Percentiles rank a stretch among this genome's conserved stretches.
These are phyloP conservation scores for Ogataea methanolica DNA, from an alignment of 805 yeast genomes.

Conservation along the genomic window DNA sequence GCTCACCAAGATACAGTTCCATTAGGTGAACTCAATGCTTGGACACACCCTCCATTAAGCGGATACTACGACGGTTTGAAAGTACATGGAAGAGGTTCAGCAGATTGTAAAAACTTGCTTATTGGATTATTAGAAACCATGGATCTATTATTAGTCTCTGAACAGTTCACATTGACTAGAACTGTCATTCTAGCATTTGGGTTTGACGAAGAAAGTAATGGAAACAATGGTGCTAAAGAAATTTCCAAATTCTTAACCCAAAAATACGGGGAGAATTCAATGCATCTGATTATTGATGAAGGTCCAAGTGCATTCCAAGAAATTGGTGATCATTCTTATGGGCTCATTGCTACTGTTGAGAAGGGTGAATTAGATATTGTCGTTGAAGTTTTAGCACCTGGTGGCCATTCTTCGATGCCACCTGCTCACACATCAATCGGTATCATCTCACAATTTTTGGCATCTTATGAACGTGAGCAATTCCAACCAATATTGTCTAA, in stretches of 20 bases:
- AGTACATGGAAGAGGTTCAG: constrained; percentile 71
- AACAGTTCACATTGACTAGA: constrained; percentile 56
- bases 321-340: constrained; percentile 43
- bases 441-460: constrained; percentile 53
- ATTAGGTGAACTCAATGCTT: constrained; percentile 54
- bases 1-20: constrained; percentile 82
- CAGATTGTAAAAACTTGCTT: constrained; percentile 67
- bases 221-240: constrained; percentile 52
- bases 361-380: constrained; percentile 47
- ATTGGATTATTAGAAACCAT: constrained; percentile 60
- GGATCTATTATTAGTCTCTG: constrained; percentile 43
- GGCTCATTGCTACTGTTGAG: constrained; percentile 55
- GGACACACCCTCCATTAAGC: constrained; percentile 63
- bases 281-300: constrained; percentile 65
- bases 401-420: constrained; percentile 81
- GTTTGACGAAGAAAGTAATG: constrained; percentile 72
- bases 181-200: constrained; percentile 63
- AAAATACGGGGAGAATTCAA: constrained; percentile 52
- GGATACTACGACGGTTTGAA: constrained; percentile 59
- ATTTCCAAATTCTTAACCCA: constrained; percentile 43
- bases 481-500: constrained; percentile 41
- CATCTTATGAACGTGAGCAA: constrained; percentile 50
- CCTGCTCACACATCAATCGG: constrained; percentile 79
- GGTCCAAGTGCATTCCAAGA: constrained; percentile 42
- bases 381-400: constrained; percentile 53